phyloP scores from a whole-genome alignment of 108 stramenopile genomes.

The Skeletonema potamos region DNA sequence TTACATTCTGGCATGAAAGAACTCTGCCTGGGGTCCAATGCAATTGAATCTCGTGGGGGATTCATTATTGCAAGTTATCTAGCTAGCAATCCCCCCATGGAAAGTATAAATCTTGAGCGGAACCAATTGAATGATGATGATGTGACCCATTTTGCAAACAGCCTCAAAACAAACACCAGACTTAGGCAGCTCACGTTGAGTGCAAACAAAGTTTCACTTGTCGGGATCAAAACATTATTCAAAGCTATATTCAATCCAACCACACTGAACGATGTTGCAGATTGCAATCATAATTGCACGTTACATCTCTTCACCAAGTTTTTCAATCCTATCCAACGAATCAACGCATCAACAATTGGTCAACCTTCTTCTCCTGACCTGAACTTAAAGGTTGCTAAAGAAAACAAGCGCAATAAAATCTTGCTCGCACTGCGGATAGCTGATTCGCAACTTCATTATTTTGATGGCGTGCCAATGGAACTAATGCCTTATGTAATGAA shows the following conservation, averaged over 20 bases:
- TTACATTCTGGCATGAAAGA: background rate
- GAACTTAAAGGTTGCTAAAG: background rate
- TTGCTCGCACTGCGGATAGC: background rate
- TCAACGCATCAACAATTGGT: background rate
- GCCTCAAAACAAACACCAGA: background rate
- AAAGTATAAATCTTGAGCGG: background rate
- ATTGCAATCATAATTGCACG: conserved; percentile 1
- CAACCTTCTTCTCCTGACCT: background rate
- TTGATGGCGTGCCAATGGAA: background rate
- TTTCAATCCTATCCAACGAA: background rate
- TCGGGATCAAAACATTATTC: background rate
- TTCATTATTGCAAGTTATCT: conserved; percentile 1
- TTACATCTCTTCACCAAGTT: background rate
- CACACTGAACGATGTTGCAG: background rate
- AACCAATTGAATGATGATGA: conserved; percentile 5
- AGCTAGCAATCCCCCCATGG: background rate
- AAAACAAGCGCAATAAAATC: background rate
- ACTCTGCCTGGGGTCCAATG: background rate
- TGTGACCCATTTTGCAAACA: background rate
- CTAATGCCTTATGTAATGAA: background rate
- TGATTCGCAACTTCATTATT: background rate
- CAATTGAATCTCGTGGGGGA: background rate
- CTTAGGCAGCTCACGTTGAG: background rate
- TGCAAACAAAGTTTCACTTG: background rate
- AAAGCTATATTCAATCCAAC: background rate